Conservation (phyloP, 768 basidiomycete genomes). For the Lactarius sp. region DNA sequence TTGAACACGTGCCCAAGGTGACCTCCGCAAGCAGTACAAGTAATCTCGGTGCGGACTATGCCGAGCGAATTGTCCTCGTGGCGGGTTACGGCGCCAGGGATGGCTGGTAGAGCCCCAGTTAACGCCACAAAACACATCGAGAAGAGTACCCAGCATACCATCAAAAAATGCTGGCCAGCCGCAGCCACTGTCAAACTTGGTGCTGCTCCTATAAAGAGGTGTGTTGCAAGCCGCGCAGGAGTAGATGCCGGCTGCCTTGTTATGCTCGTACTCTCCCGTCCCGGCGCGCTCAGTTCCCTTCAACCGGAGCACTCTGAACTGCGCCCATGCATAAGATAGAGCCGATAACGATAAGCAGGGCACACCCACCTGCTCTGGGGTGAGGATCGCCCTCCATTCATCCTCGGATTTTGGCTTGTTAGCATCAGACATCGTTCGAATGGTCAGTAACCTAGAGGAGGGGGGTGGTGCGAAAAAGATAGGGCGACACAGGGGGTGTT, state of each 20-base stretch:
- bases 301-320: constrained; percentile 83
- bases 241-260: constrained; percentile 63
- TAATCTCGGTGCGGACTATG: constrained; percentile 78
- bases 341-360: background rate
- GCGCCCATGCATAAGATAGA: constrained; percentile 2
- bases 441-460: background rate
- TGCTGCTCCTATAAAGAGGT: constrained; percentile 80
- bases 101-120: constrained; percentile 44
- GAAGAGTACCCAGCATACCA: constrained; percentile 40
- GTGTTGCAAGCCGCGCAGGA: constrained; percentile 74
- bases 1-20: constrained; percentile 96
- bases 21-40: constrained; percentile 85
- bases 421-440: constrained; percentile 28
- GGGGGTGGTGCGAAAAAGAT: background rate
- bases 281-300: constrained; percentile 83
- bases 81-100: constrained; percentile 81
- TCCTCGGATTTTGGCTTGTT: constrained; percentile 50
- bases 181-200: constrained; percentile 90
- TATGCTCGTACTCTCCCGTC: constrained; percentile 77
- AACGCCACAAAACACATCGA: background rate
- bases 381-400: constrained; percentile 82
- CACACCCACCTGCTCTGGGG: constrained; percentile 68
- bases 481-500: background rate
- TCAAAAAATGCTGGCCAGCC: constrained; percentile 99
- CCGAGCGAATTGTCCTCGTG: constrained; percentile 68